Conservation (phyloP, 441 rosid species). For the Monsonia emarginata region DNA sequence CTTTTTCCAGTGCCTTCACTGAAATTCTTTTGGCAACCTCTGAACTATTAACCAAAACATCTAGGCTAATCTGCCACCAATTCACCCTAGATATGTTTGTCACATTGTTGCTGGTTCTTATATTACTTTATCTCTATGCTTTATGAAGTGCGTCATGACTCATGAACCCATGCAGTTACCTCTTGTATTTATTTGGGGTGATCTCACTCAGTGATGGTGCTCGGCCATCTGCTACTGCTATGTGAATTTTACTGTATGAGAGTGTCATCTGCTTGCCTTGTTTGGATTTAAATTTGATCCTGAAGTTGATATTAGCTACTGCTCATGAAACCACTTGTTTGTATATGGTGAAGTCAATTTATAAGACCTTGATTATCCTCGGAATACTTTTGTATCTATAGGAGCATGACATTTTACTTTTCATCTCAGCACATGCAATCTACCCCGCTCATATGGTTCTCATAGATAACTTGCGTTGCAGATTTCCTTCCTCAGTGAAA, state of each 20-base stretch:
- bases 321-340: background rate
- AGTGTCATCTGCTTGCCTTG: too few relatives aligned
- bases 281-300: too few relatives aligned
- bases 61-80: too few relatives aligned
- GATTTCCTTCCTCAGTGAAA: slow-evolving; percentile 64
- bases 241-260: too few relatives aligned
- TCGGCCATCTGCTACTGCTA: too few relatives aligned
- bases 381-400: background rate
- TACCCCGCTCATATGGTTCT: slow-evolving; percentile 16
- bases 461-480: slow-evolving; percentile 28
- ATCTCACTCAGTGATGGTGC: background rate
- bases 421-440: background rate
- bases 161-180: too few relatives aligned
- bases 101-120: too few relatives aligned
- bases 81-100: background rate
- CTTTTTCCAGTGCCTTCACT: too few relatives aligned
- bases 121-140: too few relatives aligned
- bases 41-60: too few relatives aligned
- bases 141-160: background rate
- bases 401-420: background rate
- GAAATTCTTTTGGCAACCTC: too few relatives aligned
- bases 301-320: background rate
- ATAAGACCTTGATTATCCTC: background rate
- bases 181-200: background rate
- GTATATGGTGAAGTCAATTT: background rate